Base-by-base conservation (phyloP, 1,139 yeast species). In the Lodderomyces parapsilosis region DNA sequence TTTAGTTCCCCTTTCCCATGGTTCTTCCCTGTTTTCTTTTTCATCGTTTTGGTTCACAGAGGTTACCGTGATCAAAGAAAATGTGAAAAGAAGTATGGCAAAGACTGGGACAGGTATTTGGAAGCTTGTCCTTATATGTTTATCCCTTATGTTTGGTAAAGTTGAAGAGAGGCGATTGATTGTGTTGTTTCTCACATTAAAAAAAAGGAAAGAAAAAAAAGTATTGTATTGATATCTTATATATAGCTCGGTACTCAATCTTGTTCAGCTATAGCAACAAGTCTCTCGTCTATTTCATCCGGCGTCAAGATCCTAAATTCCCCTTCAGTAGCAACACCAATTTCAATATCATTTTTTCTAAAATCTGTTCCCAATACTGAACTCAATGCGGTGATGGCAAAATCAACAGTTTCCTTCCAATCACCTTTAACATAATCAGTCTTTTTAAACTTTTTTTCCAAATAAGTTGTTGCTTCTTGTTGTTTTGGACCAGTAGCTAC, bases 401-500 rank as follows among this genome's bases (percentile, higher is more conserved):
- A 81, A 63, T 93, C 99, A 9, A 89, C 96, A 14, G 91, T 89
- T 48, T 80, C 78, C 59, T 84, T 81, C 96, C 96, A 89, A 60
- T 83, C 88, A 20, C 96, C 97, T 47, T 84, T 81, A 20, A 83
- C 84, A 49, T 70, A 59, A 41, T 80, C 83, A 58, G 77, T 79
- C 66, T 86, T 86, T 70, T 93, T 93, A 64, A 85, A 86, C 62
- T 86, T 88, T 76, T 94, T 91, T 63, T 94, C 98, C 59, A 93
- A 76, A 54, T 85, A 83, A 38, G 96, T 90, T 50, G 86, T 83
- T 33, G 96, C 90, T 66, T 93, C 99, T 62, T 91, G 97, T 67
- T 90, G 98, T 66, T 93, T 93, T 43, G 97, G 97, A 2, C 99
- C 99, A 1, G 97, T 87, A 18, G 98, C 83, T 23, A 91, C 86